Base-by-base conservation (phyloP, 495 filamentous ascomycete species). In the Aspergillus nanangensis region DNA sequence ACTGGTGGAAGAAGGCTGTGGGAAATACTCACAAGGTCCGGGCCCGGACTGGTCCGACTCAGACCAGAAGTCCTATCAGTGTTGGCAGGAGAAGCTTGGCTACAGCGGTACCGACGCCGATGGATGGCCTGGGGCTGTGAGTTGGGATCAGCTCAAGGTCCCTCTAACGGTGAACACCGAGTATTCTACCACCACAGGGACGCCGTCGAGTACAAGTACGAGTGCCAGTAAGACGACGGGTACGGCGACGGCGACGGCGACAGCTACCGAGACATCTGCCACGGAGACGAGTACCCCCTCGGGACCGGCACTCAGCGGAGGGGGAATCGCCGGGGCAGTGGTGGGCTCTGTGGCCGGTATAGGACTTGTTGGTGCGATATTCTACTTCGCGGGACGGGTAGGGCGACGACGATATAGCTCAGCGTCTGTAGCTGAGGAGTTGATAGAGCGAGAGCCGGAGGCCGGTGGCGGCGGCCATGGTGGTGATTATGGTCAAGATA, bases 61-160 rank as follows among this genome's bases (percentile, higher is more conserved):
- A 8, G 39, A 42, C 23, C 37, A n/a, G 37, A 20, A 18, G 2
- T 40, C 37, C 37, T 40, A 40, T 21, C 15, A 17, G 4, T 40
- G 37, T 20, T 40, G 37, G 37, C 37, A 40, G 37, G 37, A 40
- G 18, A 19, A 19, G n/a, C 4, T 40, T 10, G 37, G 37, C 8
- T 40, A 40, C 20, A 20, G 5, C 4, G 37, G 37, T 40, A 8
- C 13, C 4, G 37, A 40, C 18, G 37, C 37, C n/a, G 18, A 40
- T 40, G 37, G 37, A 14, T 42, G 39, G 39, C 39, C 39, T 9
- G 39, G 39, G 23, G 9, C 10, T 13, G 25, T 24, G 21, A 29
- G 20, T 4, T 42, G 39, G 39, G 39, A 27, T 4, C 21, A 42
- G 22, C 13, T 42, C 10, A 42, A 42, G 39, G 39, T 42, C 2